phyloP scores from a whole-genome alignment of 169 alveolate genomes.

The Plasmodium cynomolgi region DNA sequence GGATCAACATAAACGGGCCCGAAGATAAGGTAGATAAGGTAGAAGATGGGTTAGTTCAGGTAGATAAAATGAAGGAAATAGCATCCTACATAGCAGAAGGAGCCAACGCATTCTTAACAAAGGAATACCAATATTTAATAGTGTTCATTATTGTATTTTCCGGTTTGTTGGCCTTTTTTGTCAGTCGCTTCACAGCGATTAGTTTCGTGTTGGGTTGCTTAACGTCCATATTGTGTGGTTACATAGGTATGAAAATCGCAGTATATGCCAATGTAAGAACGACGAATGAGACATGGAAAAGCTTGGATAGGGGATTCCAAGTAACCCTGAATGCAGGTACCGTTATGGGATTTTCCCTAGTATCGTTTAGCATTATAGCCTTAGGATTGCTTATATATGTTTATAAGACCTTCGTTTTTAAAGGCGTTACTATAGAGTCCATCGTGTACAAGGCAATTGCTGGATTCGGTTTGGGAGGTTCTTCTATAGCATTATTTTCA shows the following conservation, averaged over 20 bases:
- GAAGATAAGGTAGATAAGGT: constrained; percentile 47
- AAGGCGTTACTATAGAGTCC: constrained; percentile 1
- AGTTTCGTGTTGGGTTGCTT: constrained; percentile 91
- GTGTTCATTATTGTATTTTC: constrained; percentile 88
- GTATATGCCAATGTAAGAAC: constrained; percentile 89
- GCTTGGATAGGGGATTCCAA: constrained; percentile 84
- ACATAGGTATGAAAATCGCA: constrained; percentile 91
- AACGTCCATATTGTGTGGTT: constrained; percentile 92
- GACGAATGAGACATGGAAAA: constrained; percentile 86
- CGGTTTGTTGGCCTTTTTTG: constrained; percentile 77
- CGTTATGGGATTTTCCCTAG: constrained; percentile 91
- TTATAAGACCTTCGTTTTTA: constrained; percentile 70
- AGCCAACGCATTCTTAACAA: constrained; percentile 90
- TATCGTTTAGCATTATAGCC: constrained; percentile 87
- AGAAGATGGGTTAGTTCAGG: constrained; percentile 60
- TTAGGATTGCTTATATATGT: constrained; percentile 78
- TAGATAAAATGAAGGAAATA: constrained; percentile 82
- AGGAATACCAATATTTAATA: constrained; percentile 88
- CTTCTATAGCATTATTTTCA: constrained; percentile 92
- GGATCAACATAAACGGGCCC: constrained; percentile 49
- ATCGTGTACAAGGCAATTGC: constrained; percentile 88
- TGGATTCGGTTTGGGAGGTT: constrained; percentile 92
- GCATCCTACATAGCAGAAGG: constrained; percentile 89
- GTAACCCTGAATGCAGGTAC: constrained; percentile 91
- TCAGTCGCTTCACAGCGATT: constrained; percentile 83